Evolutionary conservation across 163 green algal genomes (phyloP).

Genomic region (Scenedesmus sp.): DNA sequence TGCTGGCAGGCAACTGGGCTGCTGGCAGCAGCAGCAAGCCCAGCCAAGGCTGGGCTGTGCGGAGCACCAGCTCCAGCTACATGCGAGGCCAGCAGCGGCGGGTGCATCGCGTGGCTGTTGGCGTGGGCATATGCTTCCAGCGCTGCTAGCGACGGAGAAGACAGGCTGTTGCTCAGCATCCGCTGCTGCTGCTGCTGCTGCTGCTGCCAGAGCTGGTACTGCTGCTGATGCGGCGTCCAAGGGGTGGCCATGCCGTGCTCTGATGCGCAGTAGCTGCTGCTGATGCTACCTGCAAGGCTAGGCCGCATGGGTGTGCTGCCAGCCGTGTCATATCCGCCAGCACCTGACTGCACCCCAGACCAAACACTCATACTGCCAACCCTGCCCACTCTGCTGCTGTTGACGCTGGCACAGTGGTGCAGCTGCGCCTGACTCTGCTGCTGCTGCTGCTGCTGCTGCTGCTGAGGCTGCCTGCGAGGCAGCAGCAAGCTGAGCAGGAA

Average conservation of each 20-base stretch:
- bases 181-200: constrained; percentile 9
- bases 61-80: neutral
- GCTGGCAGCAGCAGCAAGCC: neutral
- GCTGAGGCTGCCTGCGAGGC: constrained; percentile 4
- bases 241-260: neutral
- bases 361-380: neutral
- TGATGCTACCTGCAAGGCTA: constrained; percentile 15
- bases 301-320: neutral
- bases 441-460: constrained; percentile 19
- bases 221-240: neutral
- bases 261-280: constrained; percentile 24
- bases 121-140: neutral
- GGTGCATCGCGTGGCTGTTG: neutral
- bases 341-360: neutral
- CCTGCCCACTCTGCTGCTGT: neutral
- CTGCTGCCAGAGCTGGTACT: constrained; percentile 1
- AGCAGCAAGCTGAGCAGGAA: constrained; percentile 2
- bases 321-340: neutral
- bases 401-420: neutral
- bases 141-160: neutral
- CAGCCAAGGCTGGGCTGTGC: neutral
- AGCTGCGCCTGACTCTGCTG: neutral
- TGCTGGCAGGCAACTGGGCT: neutral
- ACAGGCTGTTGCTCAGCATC: neutral
- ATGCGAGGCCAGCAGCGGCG: neutral